Conservation (phyloP, 1,139 yeast species). For the Tardiomyces depauwii region DNA sequence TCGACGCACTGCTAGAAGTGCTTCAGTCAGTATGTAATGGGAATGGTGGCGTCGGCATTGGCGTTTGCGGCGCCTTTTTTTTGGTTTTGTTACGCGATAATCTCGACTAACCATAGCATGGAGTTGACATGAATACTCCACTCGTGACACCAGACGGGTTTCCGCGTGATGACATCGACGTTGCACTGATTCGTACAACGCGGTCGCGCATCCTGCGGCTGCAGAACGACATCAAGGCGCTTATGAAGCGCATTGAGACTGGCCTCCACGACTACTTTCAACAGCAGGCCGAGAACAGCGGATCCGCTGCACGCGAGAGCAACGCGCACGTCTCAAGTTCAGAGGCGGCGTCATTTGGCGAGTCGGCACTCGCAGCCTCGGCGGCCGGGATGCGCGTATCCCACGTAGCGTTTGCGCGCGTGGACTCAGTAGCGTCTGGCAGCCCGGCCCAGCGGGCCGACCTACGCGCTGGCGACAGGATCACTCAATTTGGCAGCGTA, state of each 20-base stretch:
- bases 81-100: too few relatives aligned
- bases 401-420: slow-evolving; percentile 46
- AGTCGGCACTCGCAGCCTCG: slow-evolving; percentile 1
- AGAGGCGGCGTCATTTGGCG: slow-evolving; percentile 5
- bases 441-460: slow-evolving; percentile 25
- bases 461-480: slow-evolving; percentile 33
- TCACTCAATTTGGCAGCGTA: slow-evolving; percentile 42
- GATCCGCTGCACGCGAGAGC: slow-evolving; percentile 1
- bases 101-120: slow-evolving; percentile 2
- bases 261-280: slow-evolving; percentile 36
- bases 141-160: slow-evolving; percentile 65
- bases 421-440: slow-evolving; percentile 30
- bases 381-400: slow-evolving; percentile 4
- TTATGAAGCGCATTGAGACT: slow-evolving; percentile 39
- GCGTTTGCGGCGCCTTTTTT: too few relatives aligned
- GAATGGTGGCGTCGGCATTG: too few relatives aligned
- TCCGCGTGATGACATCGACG: slow-evolving; percentile 78
- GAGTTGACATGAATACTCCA: slow-evolving; percentile 51
- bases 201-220: slow-evolving; percentile 56
- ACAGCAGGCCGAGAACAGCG: slow-evolving; percentile 1
- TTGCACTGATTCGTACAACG: slow-evolving; percentile 47
- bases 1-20: background rate
- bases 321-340: slow-evolving; percentile 2
- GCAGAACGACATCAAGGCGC: slow-evolving; percentile 51
- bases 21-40: background rate